Evolutionary conservation across 2,329 filamentous ascomycete species (phyloP).

Genomic region (Aspergillus pseudoviridinutans): DNA sequence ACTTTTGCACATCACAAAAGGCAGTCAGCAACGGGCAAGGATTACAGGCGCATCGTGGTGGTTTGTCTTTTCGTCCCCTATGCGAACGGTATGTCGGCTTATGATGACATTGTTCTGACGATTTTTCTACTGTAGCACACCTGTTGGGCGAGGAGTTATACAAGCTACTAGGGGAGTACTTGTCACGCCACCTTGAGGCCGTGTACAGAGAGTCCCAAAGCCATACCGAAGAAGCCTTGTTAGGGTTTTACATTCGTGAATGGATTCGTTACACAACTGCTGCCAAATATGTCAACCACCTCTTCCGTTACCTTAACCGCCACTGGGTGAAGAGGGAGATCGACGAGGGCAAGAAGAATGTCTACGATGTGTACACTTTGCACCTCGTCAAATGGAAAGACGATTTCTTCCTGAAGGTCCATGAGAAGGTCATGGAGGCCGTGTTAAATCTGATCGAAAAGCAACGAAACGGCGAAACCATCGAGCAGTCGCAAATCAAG

Average conservation of each 20-base stretch:
- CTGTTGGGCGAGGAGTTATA: constrained; percentile 95
- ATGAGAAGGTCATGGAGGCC: constrained; percentile 87
- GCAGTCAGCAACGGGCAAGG: constrained; percentile 61
- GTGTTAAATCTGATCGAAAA: constrained; percentile 95
- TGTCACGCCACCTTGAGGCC: constrained; percentile 68
- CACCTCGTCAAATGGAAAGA: constrained; percentile 94
- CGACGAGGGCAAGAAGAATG: constrained; percentile 96
- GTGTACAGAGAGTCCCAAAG: constrained; percentile 70
- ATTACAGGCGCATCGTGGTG: constrained; percentile 64
- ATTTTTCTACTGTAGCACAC: constrained; percentile 60
- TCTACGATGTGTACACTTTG: constrained; percentile 96
- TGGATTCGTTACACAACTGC: constrained; percentile 95
- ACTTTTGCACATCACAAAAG: constrained; percentile 98
- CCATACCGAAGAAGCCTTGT: constrained; percentile 83
- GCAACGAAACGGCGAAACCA: constrained; percentile 94
- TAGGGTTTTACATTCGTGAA: constrained; percentile 92
- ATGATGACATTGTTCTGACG: constrained; percentile 10
- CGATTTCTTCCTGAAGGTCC: constrained; percentile 80
- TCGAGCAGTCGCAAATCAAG: constrained; percentile 96
- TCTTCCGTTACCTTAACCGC: constrained; percentile 93
- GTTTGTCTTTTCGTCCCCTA: constrained; percentile 42
- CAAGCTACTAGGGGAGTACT: constrained; percentile 81
- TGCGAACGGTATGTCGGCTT: background rate
- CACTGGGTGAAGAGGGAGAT: constrained; percentile 99
- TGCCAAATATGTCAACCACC: constrained; percentile 94